These are phyloP conservation scores for Aspergillus vadensis DNA, from an alignment of 2,329 filamentous ascomycete species.

Conservation along the genomic window DNA sequence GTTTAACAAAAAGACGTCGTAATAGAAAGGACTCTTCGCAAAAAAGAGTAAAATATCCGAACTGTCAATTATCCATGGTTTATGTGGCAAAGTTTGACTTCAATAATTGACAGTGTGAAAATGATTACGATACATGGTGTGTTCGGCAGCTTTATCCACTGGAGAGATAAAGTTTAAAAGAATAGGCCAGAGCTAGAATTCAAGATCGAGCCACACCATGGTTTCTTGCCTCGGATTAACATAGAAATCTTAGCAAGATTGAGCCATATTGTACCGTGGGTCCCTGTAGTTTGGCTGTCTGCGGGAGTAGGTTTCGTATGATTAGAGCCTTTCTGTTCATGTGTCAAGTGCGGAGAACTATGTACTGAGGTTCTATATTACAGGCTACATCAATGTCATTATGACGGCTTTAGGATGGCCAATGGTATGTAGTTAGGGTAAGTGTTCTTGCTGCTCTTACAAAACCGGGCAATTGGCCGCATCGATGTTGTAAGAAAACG, in stretches of 20 bases:
- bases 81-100: background rate
- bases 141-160: background rate
- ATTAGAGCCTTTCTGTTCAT: too few species aligned
- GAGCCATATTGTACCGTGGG: background rate
- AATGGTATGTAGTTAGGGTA: too few species aligned
- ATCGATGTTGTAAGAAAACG: too few species aligned
- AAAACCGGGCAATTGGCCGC: too few species aligned
- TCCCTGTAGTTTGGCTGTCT: background rate
- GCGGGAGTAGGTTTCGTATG: background rate
- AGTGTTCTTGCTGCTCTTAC: too few species aligned
- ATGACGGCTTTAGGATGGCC: too few species aligned
- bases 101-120: background rate
- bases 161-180: background rate
- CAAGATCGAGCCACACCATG: background rate
- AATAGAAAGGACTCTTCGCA: too few species aligned
- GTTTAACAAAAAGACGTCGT: too few species aligned
- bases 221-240: background rate
- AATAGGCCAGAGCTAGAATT: background rate
- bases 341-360: background rate
- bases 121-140: background rate
- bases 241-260: background rate
- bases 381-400: too few species aligned
- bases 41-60: too few species aligned
- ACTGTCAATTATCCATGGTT: background rate
- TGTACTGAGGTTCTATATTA: too few species aligned